Conservation (phyloP, 345 rosid species). For the Populus simonii region DNA sequence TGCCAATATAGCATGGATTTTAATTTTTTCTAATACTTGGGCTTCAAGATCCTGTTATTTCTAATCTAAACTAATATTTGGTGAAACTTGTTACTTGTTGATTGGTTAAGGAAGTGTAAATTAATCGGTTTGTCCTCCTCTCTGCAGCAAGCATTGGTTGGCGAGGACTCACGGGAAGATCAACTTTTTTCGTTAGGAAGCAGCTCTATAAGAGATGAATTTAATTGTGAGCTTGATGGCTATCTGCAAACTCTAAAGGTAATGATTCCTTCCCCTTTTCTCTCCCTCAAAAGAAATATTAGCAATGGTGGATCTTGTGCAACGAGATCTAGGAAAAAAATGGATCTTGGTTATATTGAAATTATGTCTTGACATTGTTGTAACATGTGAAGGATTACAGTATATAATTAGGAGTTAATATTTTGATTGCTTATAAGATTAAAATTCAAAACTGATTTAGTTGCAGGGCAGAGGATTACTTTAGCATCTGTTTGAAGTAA, state of each 20-base stretch:
- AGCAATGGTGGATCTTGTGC: background rate
- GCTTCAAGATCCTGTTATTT: background rate
- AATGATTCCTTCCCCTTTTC: conserved; percentile 5
- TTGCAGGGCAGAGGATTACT: background rate
- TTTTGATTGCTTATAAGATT: background rate
- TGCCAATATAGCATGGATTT: background rate
- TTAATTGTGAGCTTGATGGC: conserved; percentile 59
- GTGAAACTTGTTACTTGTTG: background rate
- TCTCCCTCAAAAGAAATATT: background rate
- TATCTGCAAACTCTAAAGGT: conserved; percentile 75
- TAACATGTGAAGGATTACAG: background rate
- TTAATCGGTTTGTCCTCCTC: background rate
- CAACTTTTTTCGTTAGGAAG: conserved; percentile 73
- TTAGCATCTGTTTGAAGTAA: background rate
- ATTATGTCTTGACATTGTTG: background rate
- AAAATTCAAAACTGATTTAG: background rate
- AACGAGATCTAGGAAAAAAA: background rate
- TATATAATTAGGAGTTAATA: background rate
- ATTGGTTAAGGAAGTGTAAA: background rate
- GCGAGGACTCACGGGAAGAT: conserved; percentile 82
- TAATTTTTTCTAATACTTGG: background rate
- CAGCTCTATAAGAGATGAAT: conserved; percentile 46
- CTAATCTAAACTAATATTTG: background rate
- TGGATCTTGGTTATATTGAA: background rate
- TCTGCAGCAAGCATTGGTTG: conserved; percentile 93